Evolutionary conservation across 2,329 filamentous ascomycete species (phyloP).

Genomic region (Verticillium zaregamsianum): DNA sequence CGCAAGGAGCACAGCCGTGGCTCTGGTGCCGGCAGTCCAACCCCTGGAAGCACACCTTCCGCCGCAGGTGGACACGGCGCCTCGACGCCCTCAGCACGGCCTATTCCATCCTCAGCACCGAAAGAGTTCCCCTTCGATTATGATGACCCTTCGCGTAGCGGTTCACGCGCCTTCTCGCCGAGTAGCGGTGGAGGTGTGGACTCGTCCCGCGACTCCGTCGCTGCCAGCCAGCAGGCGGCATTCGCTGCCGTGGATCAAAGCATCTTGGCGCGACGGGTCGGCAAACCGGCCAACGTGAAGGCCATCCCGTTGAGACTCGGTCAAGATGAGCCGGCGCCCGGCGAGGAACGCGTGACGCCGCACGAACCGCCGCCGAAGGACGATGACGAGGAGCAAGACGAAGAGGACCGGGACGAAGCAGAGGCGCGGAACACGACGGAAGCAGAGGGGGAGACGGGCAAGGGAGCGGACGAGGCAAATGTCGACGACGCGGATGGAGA

Average conservation of each 20-base stretch:
- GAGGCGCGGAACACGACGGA: constrained; percentile 10
- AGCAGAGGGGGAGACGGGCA: constrained; percentile 12
- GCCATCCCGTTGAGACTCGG: constrained; percentile 45
- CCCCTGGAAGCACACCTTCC: constrained; percentile 16
- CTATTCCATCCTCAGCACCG: constrained; percentile 29
- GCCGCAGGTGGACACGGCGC: constrained; percentile 21
- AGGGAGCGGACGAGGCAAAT: constrained; percentile 13
- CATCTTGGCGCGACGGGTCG: constrained; percentile 52
- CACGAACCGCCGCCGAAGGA: constrained; percentile 12
- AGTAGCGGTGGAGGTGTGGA: constrained; percentile 23
- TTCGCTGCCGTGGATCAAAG: constrained; percentile 63
- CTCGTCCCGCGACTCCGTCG: constrained; percentile 26
- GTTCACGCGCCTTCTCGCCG: constrained; percentile 35
- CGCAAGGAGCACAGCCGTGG: constrained; percentile 38
- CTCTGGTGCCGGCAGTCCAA: constrained; percentile 25
- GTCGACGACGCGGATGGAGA: constrained; percentile 20
- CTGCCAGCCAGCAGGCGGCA: constrained; percentile 50
- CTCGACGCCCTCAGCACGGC: constrained; percentile 27
- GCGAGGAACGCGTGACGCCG: constrained; percentile 8
- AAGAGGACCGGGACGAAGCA: constrained; percentile 14
- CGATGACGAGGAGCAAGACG: constrained; percentile 17
- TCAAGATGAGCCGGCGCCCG: constrained; percentile 18
- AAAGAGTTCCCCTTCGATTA: constrained; percentile 38
- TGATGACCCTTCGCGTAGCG: constrained; percentile 27
- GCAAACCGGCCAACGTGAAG: constrained; percentile 39